Conservation (phyloP, 805 yeast genomes). For the Pichia sporocuriosa region DNA sequence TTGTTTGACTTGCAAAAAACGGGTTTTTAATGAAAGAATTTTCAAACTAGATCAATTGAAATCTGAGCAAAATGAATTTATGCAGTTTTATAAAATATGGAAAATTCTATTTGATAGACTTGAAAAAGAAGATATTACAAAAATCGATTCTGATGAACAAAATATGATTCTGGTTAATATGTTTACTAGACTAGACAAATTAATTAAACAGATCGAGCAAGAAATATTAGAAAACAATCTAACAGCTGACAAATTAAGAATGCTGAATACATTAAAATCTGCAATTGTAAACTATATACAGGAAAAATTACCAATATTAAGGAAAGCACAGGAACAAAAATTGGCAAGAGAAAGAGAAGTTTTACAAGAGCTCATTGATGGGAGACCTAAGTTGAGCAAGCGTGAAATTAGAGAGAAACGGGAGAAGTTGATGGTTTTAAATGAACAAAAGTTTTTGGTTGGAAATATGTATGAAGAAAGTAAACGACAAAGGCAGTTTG, state of each 20-base stretch:
- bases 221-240: neutral
- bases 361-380: slow-evolving; percentile 3
- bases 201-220: slow-evolving; percentile 38
- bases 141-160: slow-evolving; percentile 31
- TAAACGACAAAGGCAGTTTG: slow-evolving; percentile 65
- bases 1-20: slow-evolving; percentile 64
- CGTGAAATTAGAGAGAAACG: slow-evolving; percentile 51
- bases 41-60: slow-evolving; percentile 35
- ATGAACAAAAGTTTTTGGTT: slow-evolving; percentile 75
- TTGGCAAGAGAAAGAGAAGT: slow-evolving; percentile 13
- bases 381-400: slow-evolving; percentile 33
- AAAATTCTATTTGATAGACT: slow-evolving; percentile 20
- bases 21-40: slow-evolving; percentile 50
- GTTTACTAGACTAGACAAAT: slow-evolving; percentile 44
- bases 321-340: slow-evolving; percentile 43
- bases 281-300: slow-evolving; percentile 58
- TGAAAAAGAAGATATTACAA: slow-evolving; percentile 20
- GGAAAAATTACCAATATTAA: slow-evolving; percentile 56
- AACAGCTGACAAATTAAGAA: slow-evolving; percentile 35
- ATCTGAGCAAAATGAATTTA: slow-evolving; percentile 27
- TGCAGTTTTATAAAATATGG: slow-evolving; percentile 32
- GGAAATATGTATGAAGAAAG: slow-evolving; percentile 55
- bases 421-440: slow-evolving; percentile 77
- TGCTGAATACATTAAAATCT: slow-evolving; percentile 49
- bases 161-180: slow-evolving; percentile 22